Base-by-base conservation (phyloP, 805 yeast species). In the Yarrowia phangngaensis region DNA sequence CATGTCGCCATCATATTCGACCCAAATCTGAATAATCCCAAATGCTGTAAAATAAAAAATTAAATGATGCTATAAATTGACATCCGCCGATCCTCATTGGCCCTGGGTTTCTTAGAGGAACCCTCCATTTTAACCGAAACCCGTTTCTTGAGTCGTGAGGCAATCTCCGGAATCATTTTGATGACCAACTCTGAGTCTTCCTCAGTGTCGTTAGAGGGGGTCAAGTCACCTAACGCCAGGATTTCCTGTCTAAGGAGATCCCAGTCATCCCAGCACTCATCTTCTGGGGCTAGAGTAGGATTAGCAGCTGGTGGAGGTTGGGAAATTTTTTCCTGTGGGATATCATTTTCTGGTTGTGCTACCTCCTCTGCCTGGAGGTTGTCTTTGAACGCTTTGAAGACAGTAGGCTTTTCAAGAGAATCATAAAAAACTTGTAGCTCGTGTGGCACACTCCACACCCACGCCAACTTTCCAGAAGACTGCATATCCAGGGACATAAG, bases 401-500 rank as follows among this genome's bases (percentile, higher is more conserved):
- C 45, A 7, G 45, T 23, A 13, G 14, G 24, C 17, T 27, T 26
- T 9, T 38, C 32, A 3, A 15, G 31, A n/a, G 32, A n/a, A 11
- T 24, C 16, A 19, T 19, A 14, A 19, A 13, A 38, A 19, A 23
- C 32, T 32, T 38, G 26, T 4, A 31, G 45, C 32, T 38, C 45
- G 24, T 38, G 29, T 24, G 19, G 26, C 45, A 38, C 27, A 28
- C 30, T 35, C 55, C 56, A 53, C 6, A 51, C 51, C 56, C 56
- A 54, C 12, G 55, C 53, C 8, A 31, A 52, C 14, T 23, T 22
- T 20, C 45, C 33, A 13, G 34, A 14, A 9, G 50, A 33, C 51
- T 54, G 55, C 34, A 53, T 27, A 28, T 53, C 53, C 20, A 50
- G 38, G 1, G 55, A 52, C 27, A 53, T 19, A 4, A 53, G 41